Evolutionary conservation across 345 rosid genomes (phyloP).

Genomic region (Cardiospermum halicacabum): DNA sequence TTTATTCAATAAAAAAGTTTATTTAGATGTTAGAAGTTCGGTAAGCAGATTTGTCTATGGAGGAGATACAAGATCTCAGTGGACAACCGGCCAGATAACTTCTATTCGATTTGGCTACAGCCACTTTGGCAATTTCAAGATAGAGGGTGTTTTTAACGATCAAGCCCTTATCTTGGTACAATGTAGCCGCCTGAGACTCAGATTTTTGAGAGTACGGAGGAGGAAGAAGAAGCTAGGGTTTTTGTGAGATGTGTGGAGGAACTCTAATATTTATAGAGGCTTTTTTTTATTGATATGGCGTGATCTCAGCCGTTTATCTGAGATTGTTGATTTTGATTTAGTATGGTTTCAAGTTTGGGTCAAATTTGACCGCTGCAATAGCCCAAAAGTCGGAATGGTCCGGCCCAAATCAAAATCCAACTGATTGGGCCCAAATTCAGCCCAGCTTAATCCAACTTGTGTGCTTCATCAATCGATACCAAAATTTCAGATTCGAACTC

Average conservation of each 20-base stretch:
- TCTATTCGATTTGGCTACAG: constrained; percentile 64
- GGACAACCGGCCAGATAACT: constrained; percentile 80
- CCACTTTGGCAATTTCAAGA: constrained; percentile 66
- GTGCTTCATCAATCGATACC: too few species aligned
- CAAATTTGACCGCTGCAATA: background rate
- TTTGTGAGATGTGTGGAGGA: too few species aligned
- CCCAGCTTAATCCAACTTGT: too few species aligned
- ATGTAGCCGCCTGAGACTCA: constrained; percentile 26
- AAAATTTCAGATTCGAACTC: too few species aligned
- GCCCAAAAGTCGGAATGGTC: too few species aligned
- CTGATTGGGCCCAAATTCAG: too few species aligned
- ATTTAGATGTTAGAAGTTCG: constrained; percentile 71
- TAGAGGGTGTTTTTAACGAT: constrained; percentile 24
- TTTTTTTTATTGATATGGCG: background rate
- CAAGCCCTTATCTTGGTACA: constrained; percentile 62
- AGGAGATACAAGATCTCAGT: constrained; percentile 21
- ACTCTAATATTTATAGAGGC: background rate
- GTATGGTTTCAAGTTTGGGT: background rate
- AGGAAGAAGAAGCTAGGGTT: background rate
- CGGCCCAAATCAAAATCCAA: too few species aligned
- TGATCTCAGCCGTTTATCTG: constrained; percentile 17
- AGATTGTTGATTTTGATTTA: background rate
- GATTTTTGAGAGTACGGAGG: background rate
- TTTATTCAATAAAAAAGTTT: too few species aligned
- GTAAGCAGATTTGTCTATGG: constrained; percentile 77